Evolutionary conservation across 208 protist genomes (phyloP).

Genomic region (Leishmania major): DNA sequence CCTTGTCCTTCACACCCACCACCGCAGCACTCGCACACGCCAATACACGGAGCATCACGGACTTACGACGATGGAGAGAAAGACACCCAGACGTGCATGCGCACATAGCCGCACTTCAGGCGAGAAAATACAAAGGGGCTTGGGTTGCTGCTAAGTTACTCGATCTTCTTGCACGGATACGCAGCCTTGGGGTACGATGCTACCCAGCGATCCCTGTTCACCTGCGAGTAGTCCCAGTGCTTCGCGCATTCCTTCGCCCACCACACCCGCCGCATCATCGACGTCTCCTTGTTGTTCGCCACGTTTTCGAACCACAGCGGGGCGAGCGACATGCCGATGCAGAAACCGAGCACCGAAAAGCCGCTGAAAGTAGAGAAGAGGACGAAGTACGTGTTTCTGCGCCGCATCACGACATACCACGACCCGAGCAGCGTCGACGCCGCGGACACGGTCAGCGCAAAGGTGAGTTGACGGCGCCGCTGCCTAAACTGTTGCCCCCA

Average conservation of each 20-base stretch:
- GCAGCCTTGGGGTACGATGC: slow-evolving; percentile 66
- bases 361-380: slow-evolving; percentile 82
- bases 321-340: slow-evolving; percentile 68
- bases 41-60: not conserved
- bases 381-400: slow-evolving; percentile 83
- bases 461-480: slow-evolving; percentile 82
- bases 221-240: slow-evolving; percentile 89
- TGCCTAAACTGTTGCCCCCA: slow-evolving; percentile 83
- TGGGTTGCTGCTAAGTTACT: slow-evolving; percentile 22
- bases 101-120: not conserved
- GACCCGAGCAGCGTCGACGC: slow-evolving; percentile 56
- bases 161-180: slow-evolving; percentile 48
- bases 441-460: slow-evolving; percentile 43
- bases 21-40: not conserved
- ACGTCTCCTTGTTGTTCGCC: slow-evolving; percentile 86
- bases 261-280: slow-evolving; percentile 93
- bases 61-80: not conserved
- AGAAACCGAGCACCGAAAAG: slow-evolving; percentile 84
- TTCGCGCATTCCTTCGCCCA: slow-evolving; percentile 93
- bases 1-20: not conserved
- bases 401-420: slow-evolving; percentile 58
- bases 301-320: slow-evolving; percentile 78
- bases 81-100: not conserved
- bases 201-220: slow-evolving; percentile 57
- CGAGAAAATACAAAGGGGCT: not conserved